Evolutionary conservation across 257 asterid genomes (phyloP), one percentile per base, ranked within the genome.

Genomic region (Sherardia arvensis): DNA sequence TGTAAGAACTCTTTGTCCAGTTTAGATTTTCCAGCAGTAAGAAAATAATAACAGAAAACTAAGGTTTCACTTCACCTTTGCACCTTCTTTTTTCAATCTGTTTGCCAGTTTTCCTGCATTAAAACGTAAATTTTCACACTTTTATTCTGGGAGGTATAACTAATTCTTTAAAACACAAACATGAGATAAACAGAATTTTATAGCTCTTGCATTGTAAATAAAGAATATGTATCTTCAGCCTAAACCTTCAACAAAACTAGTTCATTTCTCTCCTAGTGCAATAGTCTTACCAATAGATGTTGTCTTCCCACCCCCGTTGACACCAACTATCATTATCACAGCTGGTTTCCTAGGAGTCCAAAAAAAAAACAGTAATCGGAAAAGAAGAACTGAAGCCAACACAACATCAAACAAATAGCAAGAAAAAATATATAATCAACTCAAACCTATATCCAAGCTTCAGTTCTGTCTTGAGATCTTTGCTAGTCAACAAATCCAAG

Each of bases 261-360:
- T 61, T 45, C 28, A 18, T 18, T 28, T 59, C 45, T 27, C 26
- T 59, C 17, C 9, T 26, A 59, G 7, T 58, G 32, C 18, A 10
- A 47, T 30, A 25, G 53, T 76, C 89, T 81, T 84, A 90, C 99
- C 97, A 15, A 93, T 91, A 59, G 99, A 87, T 30, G 97, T 90
- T 28, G 99, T 93, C 83, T 93, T 93, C 69, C 97, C 99, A 47
- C 99, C 99, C 71, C 99, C 99, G 75, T 93, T 93, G 71, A 93
- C 97, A 69, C 99, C 99, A 68, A 93, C 96, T 60, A 90, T 80
- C 88, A 93, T 83, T 74, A 93, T 79, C 68, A 90, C 97, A 68
- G 96, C 96, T 21, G 97, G 97, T 83, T 87, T 93, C 82, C 99
- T 90, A 84, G 66, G 71, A 33, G 53, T 62, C 43, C n/a, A n/a